Base-by-base conservation (phyloP, 495 filamentous ascomycete genomes). In the Aspergillus sclerotiicarbonarius region DNA sequence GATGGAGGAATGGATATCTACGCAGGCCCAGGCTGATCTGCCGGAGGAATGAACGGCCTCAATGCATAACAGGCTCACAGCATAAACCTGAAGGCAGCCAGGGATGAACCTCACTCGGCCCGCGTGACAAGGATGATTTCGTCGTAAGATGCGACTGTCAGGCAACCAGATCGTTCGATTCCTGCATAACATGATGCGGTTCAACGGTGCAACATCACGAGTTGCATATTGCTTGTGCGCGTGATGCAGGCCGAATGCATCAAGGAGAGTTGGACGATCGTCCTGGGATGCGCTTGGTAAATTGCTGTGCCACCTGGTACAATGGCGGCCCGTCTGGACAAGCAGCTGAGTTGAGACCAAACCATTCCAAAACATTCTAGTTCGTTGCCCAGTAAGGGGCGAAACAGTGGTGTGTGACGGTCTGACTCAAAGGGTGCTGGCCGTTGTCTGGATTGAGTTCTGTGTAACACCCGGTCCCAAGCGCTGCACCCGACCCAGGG, bases 1-100 rank as follows among this genome's bases (percentile, higher is more conserved):
- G 80, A 90, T 97, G 87, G 92, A 97, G 78, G 90, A 92, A 67
- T 96, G 91, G 89, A 93, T 96, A 47, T 83, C 84, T 8, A 91
- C 87, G 10, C 89, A 91, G 59, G 74, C 71, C 4, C 73, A 76
- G 56, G 66, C 64, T n/a, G 66, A 67, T 44, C 35, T 74, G 21
- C 75, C 77, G 54, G 81, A 83, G 53, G 79, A 81, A 53, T 77
- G 66, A 68, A 37, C 15, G 35, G 35, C 12, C n/a, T 41, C 37
- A 41, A 41, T 41, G 12, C 37, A 41, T 13, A 6, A 13, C 35
- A 13, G 35, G 35, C 10, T 41, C 13, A 15, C 13, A 35, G 13
- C 37, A 41, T 41, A 6, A 1, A n/a, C 8, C 37, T 15, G 13
- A 15, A 41, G 37, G 37, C 37, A 41, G 37, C 37, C 13, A 41